phyloP scores from a whole-genome alignment of 805 yeast species.

The Metahyphopichia silvanorum region DNA sequence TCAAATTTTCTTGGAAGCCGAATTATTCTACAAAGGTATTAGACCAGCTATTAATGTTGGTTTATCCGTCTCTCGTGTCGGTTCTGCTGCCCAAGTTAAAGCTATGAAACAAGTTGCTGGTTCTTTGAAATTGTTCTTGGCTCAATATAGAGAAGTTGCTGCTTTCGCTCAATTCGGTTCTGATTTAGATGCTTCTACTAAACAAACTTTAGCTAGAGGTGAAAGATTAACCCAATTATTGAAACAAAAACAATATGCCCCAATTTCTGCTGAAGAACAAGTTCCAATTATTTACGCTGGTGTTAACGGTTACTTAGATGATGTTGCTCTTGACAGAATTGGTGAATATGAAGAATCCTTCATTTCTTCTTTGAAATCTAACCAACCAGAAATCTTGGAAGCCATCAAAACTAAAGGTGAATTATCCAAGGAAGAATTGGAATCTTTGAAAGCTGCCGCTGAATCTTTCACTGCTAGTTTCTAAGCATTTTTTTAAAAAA shows the following conservation, averaged over 20 bases:
- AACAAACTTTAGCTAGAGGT: slow-evolving; percentile 99
- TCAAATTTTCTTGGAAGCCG: slow-evolving; percentile 98
- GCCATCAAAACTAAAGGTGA: slow-evolving; percentile 88
- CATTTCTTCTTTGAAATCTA: slow-evolving; percentile 88
- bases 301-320: slow-evolving; percentile 98
- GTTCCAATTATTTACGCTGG: slow-evolving; percentile 99
- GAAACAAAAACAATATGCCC: slow-evolving; percentile 96
- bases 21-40: slow-evolving; percentile 99
- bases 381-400: slow-evolving; percentile 78
- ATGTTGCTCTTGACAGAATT: slow-evolving; percentile 78
- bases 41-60: slow-evolving; percentile 99
- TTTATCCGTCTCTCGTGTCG: slow-evolving; percentile 99
- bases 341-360: slow-evolving; percentile 90
- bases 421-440: slow-evolving; percentile 83
- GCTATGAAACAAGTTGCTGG: slow-evolving; percentile 99
- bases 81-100: slow-evolving; percentile 99
- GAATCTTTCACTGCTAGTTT: slow-evolving; percentile 92
- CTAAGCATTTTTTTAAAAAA: too few species aligned
- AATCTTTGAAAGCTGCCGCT: slow-evolving; percentile 84
- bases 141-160: slow-evolving; percentile 99
- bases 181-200: slow-evolving; percentile 99
- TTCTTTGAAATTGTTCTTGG: slow-evolving; percentile 99
- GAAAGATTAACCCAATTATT: slow-evolving; percentile 99
- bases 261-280: slow-evolving; percentile 98
- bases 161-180: slow-evolving; percentile 99